A percentile compares a stretch with the other conserved stretches of the same genome.
Conservation (phyloP, 352 stramenopile species). For the Blastocystis hominis region DNA sequence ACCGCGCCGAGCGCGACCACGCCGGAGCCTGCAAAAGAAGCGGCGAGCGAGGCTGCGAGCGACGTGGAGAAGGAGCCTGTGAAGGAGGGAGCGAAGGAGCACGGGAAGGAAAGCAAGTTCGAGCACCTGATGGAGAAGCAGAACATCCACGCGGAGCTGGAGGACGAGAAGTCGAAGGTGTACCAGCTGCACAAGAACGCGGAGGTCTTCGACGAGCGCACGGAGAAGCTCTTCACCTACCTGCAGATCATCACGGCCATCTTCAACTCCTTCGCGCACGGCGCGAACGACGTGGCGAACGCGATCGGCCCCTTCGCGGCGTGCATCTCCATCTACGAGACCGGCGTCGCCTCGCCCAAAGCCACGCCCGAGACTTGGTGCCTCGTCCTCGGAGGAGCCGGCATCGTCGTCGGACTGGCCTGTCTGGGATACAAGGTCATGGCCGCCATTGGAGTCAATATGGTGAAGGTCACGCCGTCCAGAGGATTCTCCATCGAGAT, state of each 20-base stretch:
- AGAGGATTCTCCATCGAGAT: conserved; percentile 66
- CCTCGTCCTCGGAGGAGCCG: conserved; percentile 62
- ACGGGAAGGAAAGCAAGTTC: neutral
- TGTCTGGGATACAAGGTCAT: conserved; percentile 64
- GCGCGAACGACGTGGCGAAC: conserved; percentile 66
- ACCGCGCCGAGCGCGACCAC: neutral
- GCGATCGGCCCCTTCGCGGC: conserved; percentile 63
- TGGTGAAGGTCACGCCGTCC: conserved; percentile 64
- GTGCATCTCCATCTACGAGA: conserved; percentile 59
- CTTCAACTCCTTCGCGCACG: conserved; percentile 66
- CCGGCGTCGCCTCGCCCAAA: conserved; percentile 29
- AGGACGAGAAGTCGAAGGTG: conserved; percentile 58
- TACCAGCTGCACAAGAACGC: conserved; percentile 61
- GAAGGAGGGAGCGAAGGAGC: neutral
- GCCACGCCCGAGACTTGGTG: conserved; percentile 61
- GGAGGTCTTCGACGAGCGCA: conserved; percentile 63
- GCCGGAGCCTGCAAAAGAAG: neutral
- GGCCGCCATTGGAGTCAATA: conserved; percentile 64
- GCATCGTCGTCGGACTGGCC: conserved; percentile 62
- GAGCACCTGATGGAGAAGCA: conserved; percentile 48
- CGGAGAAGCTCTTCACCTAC: conserved; percentile 65
- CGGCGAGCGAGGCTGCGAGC: neutral
- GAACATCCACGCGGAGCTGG: conserved; percentile 60
- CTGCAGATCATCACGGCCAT: conserved; percentile 65
- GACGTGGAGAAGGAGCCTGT: neutral